Percentiles rank a stretch among this genome's conserved stretches.
Evolutionary conservation across 2,329 filamentous ascomycete genomes (phyloP).

Genomic region (Xylaria sp.): DNA sequence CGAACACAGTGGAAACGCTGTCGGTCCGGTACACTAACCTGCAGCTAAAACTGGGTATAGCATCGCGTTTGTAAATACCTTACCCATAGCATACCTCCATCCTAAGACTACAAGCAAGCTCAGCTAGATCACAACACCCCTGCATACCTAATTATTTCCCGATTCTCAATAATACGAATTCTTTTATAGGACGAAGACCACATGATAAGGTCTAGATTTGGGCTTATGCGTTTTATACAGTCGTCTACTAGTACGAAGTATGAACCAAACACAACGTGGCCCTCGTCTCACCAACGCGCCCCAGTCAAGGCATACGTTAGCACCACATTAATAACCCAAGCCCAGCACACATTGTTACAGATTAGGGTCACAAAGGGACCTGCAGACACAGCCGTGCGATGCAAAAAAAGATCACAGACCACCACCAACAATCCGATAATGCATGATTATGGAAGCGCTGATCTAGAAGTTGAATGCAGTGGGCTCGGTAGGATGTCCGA

Average conservation of each 20-base stretch:
- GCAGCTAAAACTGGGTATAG: neutral
- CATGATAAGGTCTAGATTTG: neutral
- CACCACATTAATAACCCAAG: constrained; percentile 23
- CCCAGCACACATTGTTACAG: constrained; percentile 43
- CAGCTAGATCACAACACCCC: neutral
- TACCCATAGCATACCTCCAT: neutral
- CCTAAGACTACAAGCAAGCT: neutral
- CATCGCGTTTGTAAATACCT: neutral
- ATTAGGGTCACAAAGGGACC: constrained; percentile 40
- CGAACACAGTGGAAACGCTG: neutral
- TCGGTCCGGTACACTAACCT: neutral
- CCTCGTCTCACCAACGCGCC: constrained; percentile 14
- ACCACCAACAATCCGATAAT: constrained; percentile 25
- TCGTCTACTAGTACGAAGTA: constrained; percentile 27
- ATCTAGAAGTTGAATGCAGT: constrained; percentile 33
- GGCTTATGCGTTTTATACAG: constrained; percentile 29
- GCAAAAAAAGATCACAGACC: constrained; percentile 29
- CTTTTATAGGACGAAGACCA: neutral
- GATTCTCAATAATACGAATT: neutral
- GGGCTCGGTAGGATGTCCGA: constrained; percentile 21
- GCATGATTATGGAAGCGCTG: constrained; percentile 26
- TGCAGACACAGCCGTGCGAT: constrained; percentile 33
- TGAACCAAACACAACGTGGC: constrained; percentile 21
- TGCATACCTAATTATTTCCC: neutral
- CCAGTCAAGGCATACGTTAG: constrained; percentile 5